Conservation (phyloP, 345 rosid species). For the Lepidium aucheri region DNA sequence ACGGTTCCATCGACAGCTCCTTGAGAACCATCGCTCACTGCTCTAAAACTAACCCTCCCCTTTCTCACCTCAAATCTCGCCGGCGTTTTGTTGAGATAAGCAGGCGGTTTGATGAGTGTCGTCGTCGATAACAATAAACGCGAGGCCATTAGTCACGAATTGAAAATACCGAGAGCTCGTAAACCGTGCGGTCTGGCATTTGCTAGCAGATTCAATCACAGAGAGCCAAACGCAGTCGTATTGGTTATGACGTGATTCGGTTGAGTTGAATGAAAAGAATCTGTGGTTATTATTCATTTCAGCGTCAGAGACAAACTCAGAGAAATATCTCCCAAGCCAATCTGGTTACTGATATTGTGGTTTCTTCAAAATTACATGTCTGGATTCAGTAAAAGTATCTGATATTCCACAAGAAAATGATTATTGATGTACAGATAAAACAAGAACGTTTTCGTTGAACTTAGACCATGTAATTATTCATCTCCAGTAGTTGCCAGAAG, state of each 20-base stretch:
- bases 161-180: background rate
- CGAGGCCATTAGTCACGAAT: constrained; percentile 29
- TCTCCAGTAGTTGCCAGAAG: too few species aligned
- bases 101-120: constrained; percentile 13
- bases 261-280: background rate
- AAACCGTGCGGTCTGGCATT: background rate
- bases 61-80: background rate
- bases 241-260: background rate
- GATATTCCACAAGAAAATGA: too few species aligned
- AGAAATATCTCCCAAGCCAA: background rate
- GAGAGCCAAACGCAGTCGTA: background rate
- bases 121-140: constrained; percentile 29
- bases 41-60: constrained; percentile 30
- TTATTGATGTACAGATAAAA: too few species aligned
- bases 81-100: constrained; percentile 1
- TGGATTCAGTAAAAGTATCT: too few species aligned
- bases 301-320: background rate
- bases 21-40: constrained; percentile 45
- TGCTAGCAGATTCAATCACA: background rate
- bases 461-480: too few species aligned
- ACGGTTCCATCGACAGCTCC: constrained; percentile 39
- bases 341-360: too few species aligned
- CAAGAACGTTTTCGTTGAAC: too few species aligned
- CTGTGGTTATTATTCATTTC: background rate
- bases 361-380: too few species aligned